A percentile compares a stretch with the other conserved stretches of the same genome.
phyloP scores from a whole-genome alignment of 257 asterid species.

The Perilla frutescens region DNA sequence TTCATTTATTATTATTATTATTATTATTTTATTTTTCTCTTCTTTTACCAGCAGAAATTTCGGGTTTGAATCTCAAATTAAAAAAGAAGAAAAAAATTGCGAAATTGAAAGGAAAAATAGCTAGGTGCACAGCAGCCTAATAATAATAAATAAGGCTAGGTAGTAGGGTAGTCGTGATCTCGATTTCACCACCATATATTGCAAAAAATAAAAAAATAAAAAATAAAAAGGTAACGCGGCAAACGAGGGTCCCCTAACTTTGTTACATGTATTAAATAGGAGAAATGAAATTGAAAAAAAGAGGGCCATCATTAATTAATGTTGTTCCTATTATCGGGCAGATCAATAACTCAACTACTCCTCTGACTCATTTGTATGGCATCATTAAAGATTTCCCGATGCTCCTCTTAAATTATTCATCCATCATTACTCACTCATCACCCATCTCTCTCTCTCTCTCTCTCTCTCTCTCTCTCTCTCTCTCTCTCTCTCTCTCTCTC shows the following conservation, averaged over 20 bases:
- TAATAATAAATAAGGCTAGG: conserved; percentile 22
- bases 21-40: background rate
- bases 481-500: background rate
- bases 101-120: background rate
- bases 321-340: conserved; percentile 43
- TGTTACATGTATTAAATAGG: conserved; percentile 1
- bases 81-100: background rate
- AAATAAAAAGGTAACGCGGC: conserved; percentile 30
- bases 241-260: conserved; percentile 49
- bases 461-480: background rate
- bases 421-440: conserved; percentile 48
- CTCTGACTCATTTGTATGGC: conserved; percentile 54
- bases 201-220: conserved; percentile 5
- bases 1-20: too few relatives aligned
- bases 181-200: conserved; percentile 35
- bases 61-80: background rate
- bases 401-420: conserved; percentile 27
- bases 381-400: conserved; percentile 44
- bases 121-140: background rate
- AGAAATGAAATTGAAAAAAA: conserved; percentile 5
- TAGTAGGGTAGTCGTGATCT: conserved; percentile 28
- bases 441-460: conserved; percentile 23
- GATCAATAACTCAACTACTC: conserved; percentile 57
- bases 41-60: background rate
- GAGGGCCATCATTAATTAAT: conserved; percentile 16